Evolutionary conservation across 2,329 filamentous ascomycete species (phyloP).

Genomic region (Colletotrichum coccodes): DNA sequence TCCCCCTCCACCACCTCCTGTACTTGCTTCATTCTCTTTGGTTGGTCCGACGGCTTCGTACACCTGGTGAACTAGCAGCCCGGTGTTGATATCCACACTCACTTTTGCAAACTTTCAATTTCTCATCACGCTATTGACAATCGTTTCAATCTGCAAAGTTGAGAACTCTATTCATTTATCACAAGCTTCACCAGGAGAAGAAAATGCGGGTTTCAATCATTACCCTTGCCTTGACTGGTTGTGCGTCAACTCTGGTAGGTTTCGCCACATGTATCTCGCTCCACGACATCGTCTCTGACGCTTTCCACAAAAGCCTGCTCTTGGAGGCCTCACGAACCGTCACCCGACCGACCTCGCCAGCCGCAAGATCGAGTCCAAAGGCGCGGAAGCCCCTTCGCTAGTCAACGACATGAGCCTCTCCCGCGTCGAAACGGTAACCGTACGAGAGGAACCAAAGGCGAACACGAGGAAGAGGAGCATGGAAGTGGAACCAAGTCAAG

Average conservation of each 20-base stretch:
- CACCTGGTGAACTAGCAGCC: conserved; percentile 12
- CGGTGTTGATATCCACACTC: conserved; percentile 23
- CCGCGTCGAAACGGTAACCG: background rate
- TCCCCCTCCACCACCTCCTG: background rate
- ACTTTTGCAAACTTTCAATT: conserved; percentile 19
- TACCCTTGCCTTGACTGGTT: conserved; percentile 21
- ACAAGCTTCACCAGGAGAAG: background rate
- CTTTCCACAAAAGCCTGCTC: background rate
- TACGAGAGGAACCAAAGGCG: background rate
- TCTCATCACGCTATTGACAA: conserved; percentile 7
- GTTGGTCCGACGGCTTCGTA: conserved; percentile 11
- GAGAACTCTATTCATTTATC: background rate
- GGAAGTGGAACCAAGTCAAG: background rate
- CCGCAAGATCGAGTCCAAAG: conserved; percentile 12
- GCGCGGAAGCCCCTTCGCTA: background rate
- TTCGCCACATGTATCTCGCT: background rate
- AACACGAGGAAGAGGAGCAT: background rate
- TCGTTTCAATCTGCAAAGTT: conserved; percentile 17
- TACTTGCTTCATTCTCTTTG: conserved; percentile 20
- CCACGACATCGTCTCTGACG: background rate
- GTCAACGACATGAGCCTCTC: conserved; percentile 2
- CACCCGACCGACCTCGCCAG: background rate
- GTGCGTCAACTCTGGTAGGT: conserved; percentile 26
- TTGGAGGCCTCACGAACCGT: background rate
- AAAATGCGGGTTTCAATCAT: conserved; percentile 24